phyloP scores from a whole-genome alignment of 2,329 filamentous ascomycete genomes.

The Curvularia spicifera region DNA sequence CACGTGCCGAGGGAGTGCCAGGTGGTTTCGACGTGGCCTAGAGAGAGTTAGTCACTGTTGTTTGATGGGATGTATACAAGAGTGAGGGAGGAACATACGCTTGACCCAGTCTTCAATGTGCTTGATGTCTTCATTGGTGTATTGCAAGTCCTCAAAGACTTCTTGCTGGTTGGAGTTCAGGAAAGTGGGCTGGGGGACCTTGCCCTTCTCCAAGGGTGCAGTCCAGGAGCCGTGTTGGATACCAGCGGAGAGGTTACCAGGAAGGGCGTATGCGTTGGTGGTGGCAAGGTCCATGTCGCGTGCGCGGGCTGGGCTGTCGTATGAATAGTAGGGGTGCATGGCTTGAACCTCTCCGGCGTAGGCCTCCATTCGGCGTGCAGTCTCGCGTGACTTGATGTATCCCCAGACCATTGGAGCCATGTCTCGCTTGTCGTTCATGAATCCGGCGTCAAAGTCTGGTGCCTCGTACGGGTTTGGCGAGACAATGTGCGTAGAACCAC shows the following conservation, averaged over 20 bases:
- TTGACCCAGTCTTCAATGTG: constrained; percentile 70
- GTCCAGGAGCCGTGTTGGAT: constrained; percentile 78
- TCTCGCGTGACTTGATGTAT: constrained; percentile 83
- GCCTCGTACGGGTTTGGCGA: constrained; percentile 75
- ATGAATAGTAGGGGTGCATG: constrained; percentile 75
- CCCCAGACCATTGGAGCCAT: constrained; percentile 83
- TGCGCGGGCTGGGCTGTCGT: constrained; percentile 71
- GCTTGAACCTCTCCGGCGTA: constrained; percentile 73
- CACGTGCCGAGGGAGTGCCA: constrained; percentile 74
- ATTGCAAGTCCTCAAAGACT: constrained; percentile 69
- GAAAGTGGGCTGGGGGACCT: constrained; percentile 55
- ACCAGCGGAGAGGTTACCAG: constrained; percentile 72
- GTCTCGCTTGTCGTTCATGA: constrained; percentile 85
- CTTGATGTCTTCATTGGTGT: constrained; percentile 67
- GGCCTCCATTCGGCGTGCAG: constrained; percentile 76
- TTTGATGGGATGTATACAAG: neutral
- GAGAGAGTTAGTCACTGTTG: neutral
- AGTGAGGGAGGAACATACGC: constrained; percentile 31
- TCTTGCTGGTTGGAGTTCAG: constrained; percentile 70
- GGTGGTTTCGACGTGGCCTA: constrained; percentile 72
- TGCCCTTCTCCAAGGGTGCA: constrained; percentile 63
- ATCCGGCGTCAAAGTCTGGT: constrained; percentile 80
- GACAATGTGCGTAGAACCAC: constrained; percentile 71
- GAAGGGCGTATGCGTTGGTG: constrained; percentile 76
- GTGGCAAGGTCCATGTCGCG: constrained; percentile 76